Evolutionary conservation across 495 filamentous ascomycete species (phyloP).

Genomic region (Neurospora hispaniola): DNA sequence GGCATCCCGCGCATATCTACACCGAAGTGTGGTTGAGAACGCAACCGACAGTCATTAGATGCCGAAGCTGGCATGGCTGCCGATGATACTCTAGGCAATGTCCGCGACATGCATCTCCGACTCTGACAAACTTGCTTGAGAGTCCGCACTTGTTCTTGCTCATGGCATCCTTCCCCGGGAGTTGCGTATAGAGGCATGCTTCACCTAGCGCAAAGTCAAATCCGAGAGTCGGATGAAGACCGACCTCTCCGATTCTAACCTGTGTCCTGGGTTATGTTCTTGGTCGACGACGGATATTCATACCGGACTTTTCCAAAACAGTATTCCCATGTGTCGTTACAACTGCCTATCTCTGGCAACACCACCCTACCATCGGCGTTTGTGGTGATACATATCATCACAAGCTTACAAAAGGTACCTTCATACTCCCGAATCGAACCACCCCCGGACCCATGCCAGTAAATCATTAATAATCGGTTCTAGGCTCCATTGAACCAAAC

Average conservation of each 20-base stretch:
- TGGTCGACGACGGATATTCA: no score
- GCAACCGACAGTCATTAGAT: neutral
- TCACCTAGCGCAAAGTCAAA: neutral
- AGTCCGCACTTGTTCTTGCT: neutral
- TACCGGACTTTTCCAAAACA: no score
- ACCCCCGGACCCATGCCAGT: neutral
- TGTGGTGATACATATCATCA: neutral
- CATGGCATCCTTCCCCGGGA: neutral
- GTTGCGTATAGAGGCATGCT: neutral
- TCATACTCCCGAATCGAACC: neutral
- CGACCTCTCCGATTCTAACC: neutral
- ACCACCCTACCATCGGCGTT: neutral
- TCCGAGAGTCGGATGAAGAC: neutral
- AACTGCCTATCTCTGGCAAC: neutral
- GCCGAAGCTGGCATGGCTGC: neutral
- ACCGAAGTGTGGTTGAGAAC: neutral
- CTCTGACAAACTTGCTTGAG: neutral
- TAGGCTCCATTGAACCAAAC: neutral
- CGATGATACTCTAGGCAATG: neutral
- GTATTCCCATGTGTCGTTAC: neutral
- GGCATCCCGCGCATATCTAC: neutral
- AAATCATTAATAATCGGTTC: neutral
- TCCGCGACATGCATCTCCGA: neutral
- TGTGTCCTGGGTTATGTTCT: no score
- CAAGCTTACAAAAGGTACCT: neutral